Evolutionary conservation across 2,329 filamentous ascomycete species (phyloP), one percentile per base, ranked within the genome.

Genomic region (Hypoxylon sp.): DNA sequence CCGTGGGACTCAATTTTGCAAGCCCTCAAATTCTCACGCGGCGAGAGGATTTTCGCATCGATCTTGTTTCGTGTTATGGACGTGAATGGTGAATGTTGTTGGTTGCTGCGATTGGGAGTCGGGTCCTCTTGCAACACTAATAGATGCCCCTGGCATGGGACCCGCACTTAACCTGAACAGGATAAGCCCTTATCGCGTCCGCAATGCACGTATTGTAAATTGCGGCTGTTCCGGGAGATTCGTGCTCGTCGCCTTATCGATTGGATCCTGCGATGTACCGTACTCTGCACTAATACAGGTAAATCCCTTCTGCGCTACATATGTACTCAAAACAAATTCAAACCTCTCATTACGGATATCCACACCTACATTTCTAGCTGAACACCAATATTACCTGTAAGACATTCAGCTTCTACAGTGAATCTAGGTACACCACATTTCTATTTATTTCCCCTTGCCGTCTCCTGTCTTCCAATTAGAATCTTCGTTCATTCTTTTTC

Each of bases 161-260:
- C 35, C 67, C 64, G 44, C 53, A 44, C 56, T 53, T 70, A 65
- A 52, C 67, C 57, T 3, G 48, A 67, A 59, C 8, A 44, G 57
- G 67, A 59, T 55, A 65, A 67, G 67, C 50, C 42, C 64, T 67
- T 67, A 67, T 67, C 67, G 54, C 65, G 60, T 55, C 47, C 47
- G 35, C 37, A 31, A 63, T 64, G 59, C 63, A 69, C 46, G 55
- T 59, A 69, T 55, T 63, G 63, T 55, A 62, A 64, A 68, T 70
- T 70, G 68, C 68, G 68, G 68, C 68, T 70, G 65, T 48, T 31
- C 61, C 68, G 68, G 68, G 68, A 70, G 48, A 42, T 68, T 67
- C 57, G 51, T 55, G 39, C 57, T 44, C 14, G 14, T 54, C 37
- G 24, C 56, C 53, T 68, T 70, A 68, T 70, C 68, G 65, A 68